Percentiles rank a stretch among this genome's conserved stretches.
Conservation (phyloP, 2,329 filamentous ascomycete species). For the Aspergillus ustus region DNA sequence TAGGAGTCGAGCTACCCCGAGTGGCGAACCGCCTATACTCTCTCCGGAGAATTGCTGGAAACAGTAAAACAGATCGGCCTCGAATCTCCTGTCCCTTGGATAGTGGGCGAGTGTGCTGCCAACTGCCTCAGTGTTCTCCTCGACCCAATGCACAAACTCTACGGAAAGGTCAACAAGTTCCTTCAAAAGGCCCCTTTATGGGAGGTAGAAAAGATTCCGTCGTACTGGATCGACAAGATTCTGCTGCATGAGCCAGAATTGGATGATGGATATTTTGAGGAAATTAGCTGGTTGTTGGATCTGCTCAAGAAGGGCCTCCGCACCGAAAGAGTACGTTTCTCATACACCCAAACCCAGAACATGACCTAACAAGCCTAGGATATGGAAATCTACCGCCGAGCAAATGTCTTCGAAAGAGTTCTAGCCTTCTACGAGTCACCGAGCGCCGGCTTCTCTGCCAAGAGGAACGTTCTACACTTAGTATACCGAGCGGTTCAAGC, state of each 20-base stretch:
- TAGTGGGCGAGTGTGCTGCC: slow-evolving; percentile 75
- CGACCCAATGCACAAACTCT: slow-evolving; percentile 80
- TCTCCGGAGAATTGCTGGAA: slow-evolving; percentile 79
- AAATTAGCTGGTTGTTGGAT: slow-evolving; percentile 74
- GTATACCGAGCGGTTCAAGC: slow-evolving; percentile 71
- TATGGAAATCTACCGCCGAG: slow-evolving; percentile 57
- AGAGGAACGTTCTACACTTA: slow-evolving; percentile 65
- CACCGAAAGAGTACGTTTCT: slow-evolving; percentile 56
- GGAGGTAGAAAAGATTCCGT: slow-evolving; percentile 62
- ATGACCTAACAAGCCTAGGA: slow-evolving; percentile 40
- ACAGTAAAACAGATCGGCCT: slow-evolving; percentile 65
- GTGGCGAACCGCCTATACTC: slow-evolving; percentile 76
- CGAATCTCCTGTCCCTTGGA: slow-evolving; percentile 67
- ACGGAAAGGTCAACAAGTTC: slow-evolving; percentile 84
- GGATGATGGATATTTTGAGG: slow-evolving; percentile 73
- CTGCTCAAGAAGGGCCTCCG: slow-evolving; percentile 69
- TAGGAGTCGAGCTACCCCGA: slow-evolving; percentile 73
- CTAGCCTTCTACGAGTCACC: slow-evolving; percentile 71
- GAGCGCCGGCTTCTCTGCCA: slow-evolving; percentile 63
- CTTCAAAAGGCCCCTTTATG: slow-evolving; percentile 78
- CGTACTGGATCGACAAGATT: slow-evolving; percentile 69
- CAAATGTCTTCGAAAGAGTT: slow-evolving; percentile 74
- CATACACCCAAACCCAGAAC: background rate
- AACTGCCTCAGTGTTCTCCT: slow-evolving; percentile 71
- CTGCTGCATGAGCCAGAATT: slow-evolving; percentile 74